A percentile compares a stretch with the other conserved stretches of the same genome.
Conservation (phyloP, 2,329 filamentous ascomycete genomes). For the Aspergillus japonicus region DNA sequence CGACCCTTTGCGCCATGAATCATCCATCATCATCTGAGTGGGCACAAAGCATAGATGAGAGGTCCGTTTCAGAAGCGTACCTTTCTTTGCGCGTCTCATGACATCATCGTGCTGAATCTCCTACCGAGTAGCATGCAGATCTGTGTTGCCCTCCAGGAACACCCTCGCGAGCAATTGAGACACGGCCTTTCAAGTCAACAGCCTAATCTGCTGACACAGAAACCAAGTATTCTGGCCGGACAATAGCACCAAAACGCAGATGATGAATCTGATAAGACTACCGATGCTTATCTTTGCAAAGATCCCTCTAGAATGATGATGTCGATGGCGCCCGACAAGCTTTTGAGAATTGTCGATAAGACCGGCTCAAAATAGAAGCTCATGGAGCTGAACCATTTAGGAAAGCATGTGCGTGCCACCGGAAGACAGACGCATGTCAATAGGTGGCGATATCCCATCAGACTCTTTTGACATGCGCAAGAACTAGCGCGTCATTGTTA, state of each 20-base stretch:
- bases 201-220: neutral
- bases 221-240: neutral
- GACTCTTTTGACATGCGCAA: neutral
- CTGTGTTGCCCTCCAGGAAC: neutral
- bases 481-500: neutral
- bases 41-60: neutral
- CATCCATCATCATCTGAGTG: neutral
- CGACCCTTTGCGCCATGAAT: neutral
- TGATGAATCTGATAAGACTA: too few relatives aligned
- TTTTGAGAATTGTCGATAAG: neutral
- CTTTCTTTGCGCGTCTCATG: neutral
- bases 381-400: neutral
- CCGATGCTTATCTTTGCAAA: too few relatives aligned
- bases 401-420: neutral
- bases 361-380: neutral
- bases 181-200: neutral
- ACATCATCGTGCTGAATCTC: neutral
- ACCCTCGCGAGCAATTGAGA: neutral
- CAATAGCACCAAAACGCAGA: too few relatives aligned
- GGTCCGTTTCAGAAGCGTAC: neutral
- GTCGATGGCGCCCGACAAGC: conserved; percentile 4
- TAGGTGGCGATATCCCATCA: neutral
- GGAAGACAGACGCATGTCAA: neutral
- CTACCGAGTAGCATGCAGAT: neutral
- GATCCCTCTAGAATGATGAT: neutral